Percentiles rank a stretch among this genome's conserved stretches.
These are phyloP conservation scores for Leucosporidium yakuticum DNA, from an alignment of 768 basidiomycete genomes.

Conservation along the genomic window DNA sequence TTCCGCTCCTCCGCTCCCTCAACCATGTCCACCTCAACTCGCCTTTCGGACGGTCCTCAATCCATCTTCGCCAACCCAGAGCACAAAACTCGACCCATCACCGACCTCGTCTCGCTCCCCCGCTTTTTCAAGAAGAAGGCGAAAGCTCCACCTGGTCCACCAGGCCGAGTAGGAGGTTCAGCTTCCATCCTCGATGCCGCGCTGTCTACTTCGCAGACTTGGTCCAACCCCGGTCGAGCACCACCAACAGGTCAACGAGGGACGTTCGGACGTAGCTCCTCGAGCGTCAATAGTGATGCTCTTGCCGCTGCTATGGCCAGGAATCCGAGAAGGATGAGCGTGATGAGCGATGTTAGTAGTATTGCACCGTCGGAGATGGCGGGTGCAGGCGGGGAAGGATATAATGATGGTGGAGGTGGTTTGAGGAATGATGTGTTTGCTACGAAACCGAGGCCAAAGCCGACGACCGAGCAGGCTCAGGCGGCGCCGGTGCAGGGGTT, in stretches of 20 bases:
- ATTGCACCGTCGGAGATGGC: background rate
- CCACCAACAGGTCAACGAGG: background rate
- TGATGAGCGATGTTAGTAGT: no score
- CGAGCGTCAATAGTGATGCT: background rate
- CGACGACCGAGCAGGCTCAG: background rate
- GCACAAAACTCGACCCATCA: background rate
- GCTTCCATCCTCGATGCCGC: background rate
- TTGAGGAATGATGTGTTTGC: background rate
- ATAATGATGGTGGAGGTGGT: background rate
- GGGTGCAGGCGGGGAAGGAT: background rate
- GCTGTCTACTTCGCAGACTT: background rate
- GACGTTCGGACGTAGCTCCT: background rate
- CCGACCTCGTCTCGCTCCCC: conserved; percentile 1
- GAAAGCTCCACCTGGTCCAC: background rate
- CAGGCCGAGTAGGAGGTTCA: background rate
- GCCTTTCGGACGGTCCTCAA: background rate
- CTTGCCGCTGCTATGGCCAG: background rate
- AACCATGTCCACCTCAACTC: no score
- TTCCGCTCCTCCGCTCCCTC: no score
- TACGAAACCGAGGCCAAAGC: background rate
- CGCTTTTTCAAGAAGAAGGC: background rate
- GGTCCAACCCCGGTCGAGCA: background rate
- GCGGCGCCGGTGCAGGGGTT: background rate
- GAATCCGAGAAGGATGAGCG: background rate
- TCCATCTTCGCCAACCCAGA: conserved; percentile 1